These are phyloP conservation scores for Rhodotorula sp. DNA, from an alignment of 1,284 basidiomycete genomes.

Conservation along the genomic window DNA sequence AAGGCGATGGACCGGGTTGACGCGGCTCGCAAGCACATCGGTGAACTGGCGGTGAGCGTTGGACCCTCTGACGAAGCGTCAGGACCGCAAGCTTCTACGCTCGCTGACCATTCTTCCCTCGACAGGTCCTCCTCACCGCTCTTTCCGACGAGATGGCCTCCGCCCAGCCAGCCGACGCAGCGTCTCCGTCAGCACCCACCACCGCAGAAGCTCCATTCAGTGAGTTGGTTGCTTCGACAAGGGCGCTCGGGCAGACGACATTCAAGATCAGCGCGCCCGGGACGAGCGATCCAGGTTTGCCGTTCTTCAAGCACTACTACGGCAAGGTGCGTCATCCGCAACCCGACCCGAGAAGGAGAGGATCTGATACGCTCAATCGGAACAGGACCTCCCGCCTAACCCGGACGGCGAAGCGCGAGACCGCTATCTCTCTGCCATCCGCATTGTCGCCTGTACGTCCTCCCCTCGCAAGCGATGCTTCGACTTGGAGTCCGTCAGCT, in stretches of 20 bases:
- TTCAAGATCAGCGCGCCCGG: constrained; percentile 9
- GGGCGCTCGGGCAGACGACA: background rate
- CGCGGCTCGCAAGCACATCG: constrained; percentile 8
- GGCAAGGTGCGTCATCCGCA: constrained; percentile 16
- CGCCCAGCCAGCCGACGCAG: background rate
- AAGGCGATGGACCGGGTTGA: constrained; percentile 20
- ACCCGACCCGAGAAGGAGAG: accelerated
- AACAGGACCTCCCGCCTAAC: constrained; percentile 28
- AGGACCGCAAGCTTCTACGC: background rate
- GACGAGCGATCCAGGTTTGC: constrained; percentile 6
- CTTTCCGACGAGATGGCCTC: background rate
- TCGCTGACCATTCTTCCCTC: background rate
- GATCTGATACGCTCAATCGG: no score
- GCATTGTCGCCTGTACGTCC: constrained; percentile 18
- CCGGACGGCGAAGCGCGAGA: constrained; percentile 24
- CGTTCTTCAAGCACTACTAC: constrained; percentile 32
- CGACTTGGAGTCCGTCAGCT: background rate
- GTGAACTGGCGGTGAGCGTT: constrained; percentile 14
- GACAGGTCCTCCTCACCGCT: constrained; percentile 19
- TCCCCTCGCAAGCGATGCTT: background rate
- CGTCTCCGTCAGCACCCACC: background rate
- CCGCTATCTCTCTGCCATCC: constrained; percentile 15
- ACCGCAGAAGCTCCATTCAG: no score
- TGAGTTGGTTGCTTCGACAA: background rate
- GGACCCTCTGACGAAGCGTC: background rate